These are phyloP conservation scores for Saksenaea vasiformis DNA, from an alignment of 371 early-diverging fungal species.

Conservation along the genomic window DNA sequence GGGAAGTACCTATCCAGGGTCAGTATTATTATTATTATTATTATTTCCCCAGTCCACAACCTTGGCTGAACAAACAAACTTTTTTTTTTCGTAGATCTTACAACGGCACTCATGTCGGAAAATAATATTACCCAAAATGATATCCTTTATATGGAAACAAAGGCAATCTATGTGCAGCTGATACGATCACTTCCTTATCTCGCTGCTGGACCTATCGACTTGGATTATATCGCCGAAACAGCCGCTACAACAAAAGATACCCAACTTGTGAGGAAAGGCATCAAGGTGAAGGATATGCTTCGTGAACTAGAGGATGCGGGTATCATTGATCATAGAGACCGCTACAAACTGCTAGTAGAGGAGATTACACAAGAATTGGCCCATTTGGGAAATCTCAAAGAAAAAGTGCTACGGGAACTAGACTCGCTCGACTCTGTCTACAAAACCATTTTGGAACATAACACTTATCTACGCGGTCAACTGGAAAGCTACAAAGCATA, in stretches of 20 bases:
- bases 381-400: constrained; percentile 88
- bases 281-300: constrained; percentile 92
- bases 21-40: not conserved
- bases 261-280: constrained; percentile 84
- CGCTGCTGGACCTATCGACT: constrained; percentile 51
- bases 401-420: constrained; percentile 82
- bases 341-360: constrained; percentile 80
- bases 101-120: constrained; percentile 69
- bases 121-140: constrained; percentile 90
- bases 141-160: constrained; percentile 93
- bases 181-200: constrained; percentile 81
- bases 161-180: constrained; percentile 90
- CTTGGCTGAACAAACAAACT: too few species aligned
- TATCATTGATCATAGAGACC: constrained; percentile 77
- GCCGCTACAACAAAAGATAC: constrained; percentile 88
- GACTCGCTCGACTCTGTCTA: constrained; percentile 79
- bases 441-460: constrained; percentile 92
- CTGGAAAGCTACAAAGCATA: constrained; percentile 94
- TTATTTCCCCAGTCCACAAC: too few species aligned
- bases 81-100: constrained; percentile 38
- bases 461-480: constrained; percentile 87
- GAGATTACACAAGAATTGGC: constrained; percentile 86
- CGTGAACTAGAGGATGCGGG: constrained; percentile 79
- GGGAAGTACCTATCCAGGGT: constrained; percentile 87
- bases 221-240: constrained; percentile 80